Evolutionary conservation across 805 yeast genomes (phyloP).

Genomic region (Suhomyces prunicola): DNA sequence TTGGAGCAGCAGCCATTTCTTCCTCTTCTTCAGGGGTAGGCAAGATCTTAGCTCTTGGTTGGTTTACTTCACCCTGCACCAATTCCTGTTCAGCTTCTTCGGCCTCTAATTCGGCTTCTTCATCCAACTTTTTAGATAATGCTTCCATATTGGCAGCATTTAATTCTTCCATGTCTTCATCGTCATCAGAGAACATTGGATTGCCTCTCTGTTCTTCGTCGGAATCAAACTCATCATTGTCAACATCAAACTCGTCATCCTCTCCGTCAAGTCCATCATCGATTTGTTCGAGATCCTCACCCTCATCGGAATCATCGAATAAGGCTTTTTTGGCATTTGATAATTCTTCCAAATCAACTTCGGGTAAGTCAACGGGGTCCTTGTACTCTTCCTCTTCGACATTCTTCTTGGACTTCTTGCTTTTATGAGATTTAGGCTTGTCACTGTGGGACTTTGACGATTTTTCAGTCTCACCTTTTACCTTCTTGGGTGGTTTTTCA

Average conservation of each 20-base stretch:
- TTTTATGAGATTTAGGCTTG: constrained; percentile 16
- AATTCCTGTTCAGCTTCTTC: constrained; percentile 53
- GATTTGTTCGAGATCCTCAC: constrained; percentile 39
- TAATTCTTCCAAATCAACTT: constrained; percentile 65
- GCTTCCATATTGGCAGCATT: constrained; percentile 85
- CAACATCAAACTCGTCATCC: constrained; percentile 37
- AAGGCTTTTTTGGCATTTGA: constrained; percentile 68
- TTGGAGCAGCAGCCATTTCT: constrained; percentile 49
- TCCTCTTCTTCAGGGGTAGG: constrained; percentile 69
- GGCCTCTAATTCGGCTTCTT: constrained; percentile 46
- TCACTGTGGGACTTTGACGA: constrained; percentile 16
- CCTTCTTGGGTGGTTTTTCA: constrained; percentile 17
- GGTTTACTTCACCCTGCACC: constrained; percentile 52
- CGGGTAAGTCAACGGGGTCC: constrained; percentile 50
- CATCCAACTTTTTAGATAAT: constrained; percentile 64
- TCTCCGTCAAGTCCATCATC: constrained; percentile 40
- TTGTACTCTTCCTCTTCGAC: constrained; percentile 27
- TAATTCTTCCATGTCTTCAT: constrained; percentile 55
- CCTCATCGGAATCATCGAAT: constrained; percentile 69
- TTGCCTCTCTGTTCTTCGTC: constrained; percentile 59
- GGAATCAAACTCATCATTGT: constrained; percentile 46
- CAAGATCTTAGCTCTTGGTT: constrained; percentile 74
- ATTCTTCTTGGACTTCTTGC: constrained; percentile 20
- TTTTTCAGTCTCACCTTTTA: constrained; percentile 13
- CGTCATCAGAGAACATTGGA: constrained; percentile 83